Conservation (phyloP, 164 flowering plant genomes). For the Chimonanthus salicifolius region DNA sequence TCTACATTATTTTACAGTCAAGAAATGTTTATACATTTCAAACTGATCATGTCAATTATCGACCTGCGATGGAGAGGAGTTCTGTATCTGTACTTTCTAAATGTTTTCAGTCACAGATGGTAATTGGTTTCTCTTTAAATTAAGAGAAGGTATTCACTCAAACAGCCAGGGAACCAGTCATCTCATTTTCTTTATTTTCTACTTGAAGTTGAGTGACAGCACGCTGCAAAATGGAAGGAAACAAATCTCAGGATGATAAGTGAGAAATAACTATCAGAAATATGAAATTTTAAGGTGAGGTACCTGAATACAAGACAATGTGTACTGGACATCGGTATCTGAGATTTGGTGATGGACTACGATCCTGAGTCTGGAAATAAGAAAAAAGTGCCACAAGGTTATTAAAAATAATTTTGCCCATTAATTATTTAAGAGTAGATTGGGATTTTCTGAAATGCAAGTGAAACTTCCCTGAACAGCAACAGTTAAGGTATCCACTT, state of each 20-base stretch:
- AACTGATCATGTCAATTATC: too few relatives aligned
- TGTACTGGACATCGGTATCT: constrained; percentile 58
- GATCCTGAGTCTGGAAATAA: constrained; percentile 52
- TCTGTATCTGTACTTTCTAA: too few relatives aligned
- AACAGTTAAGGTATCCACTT: too few relatives aligned
- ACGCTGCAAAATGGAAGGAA: constrained; percentile 35
- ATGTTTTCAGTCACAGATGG: too few relatives aligned
- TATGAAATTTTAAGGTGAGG: constrained; percentile 1
- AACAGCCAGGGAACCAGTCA: background rate
- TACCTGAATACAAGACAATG: constrained; percentile 78
- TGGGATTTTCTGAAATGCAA: too few relatives aligned
- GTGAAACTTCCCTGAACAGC: too few relatives aligned
- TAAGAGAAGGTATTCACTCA: background rate
- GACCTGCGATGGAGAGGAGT: too few relatives aligned
- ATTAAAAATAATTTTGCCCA: too few relatives aligned
- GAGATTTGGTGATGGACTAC: constrained; percentile 85
- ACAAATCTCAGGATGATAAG: background rate
- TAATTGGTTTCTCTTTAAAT: too few relatives aligned
- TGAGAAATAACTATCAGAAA: background rate
- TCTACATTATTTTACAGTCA: too few relatives aligned
- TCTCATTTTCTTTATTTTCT: constrained; percentile 27
- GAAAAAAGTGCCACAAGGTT: background rate
- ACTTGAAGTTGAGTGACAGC: constrained; percentile 31
- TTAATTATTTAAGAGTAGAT: too few relatives aligned
- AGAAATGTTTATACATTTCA: too few relatives aligned